A percentile compares a stretch with the other conserved stretches of the same genome.
Conservation (phyloP, 352 stramenopile genomes). For the Pythium vanterpoolii region DNA sequence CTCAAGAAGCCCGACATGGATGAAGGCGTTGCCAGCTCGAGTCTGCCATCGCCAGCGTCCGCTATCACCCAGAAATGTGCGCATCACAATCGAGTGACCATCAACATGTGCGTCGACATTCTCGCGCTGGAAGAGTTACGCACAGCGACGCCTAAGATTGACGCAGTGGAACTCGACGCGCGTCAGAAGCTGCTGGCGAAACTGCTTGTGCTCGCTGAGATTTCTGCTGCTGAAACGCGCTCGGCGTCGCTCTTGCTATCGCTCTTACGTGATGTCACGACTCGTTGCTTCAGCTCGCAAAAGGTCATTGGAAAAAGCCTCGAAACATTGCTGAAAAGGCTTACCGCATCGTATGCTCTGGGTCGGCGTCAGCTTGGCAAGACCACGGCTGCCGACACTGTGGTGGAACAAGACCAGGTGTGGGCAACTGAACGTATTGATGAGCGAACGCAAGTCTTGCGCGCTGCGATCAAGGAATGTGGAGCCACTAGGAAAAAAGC, state of each 20-base stretch:
- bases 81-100: constrained; percentile 69
- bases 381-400: constrained; percentile 24
- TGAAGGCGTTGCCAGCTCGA: background rate
- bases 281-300: constrained; percentile 41
- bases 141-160: constrained; percentile 12
- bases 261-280: constrained; percentile 44
- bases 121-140: constrained; percentile 54
- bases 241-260: constrained; percentile 52
- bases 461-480: constrained; percentile 32
- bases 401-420: constrained; percentile 43
- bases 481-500: constrained; percentile 25
- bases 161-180: constrained; percentile 28
- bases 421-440: constrained; percentile 47
- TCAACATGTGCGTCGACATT: constrained; percentile 72
- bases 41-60: background rate
- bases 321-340: constrained; percentile 44
- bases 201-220: constrained; percentile 44
- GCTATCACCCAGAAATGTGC: constrained; percentile 32
- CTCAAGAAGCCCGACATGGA: constrained; percentile 24
- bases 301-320: constrained; percentile 39
- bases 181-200: constrained; percentile 59
- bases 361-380: constrained; percentile 30
- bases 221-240: constrained; percentile 44
- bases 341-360: constrained; percentile 21
- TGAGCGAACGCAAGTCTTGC: constrained; percentile 38